phyloP scores from a whole-genome alignment of 2,329 filamentous ascomycete genomes.

The Phialophora macrospora region DNA sequence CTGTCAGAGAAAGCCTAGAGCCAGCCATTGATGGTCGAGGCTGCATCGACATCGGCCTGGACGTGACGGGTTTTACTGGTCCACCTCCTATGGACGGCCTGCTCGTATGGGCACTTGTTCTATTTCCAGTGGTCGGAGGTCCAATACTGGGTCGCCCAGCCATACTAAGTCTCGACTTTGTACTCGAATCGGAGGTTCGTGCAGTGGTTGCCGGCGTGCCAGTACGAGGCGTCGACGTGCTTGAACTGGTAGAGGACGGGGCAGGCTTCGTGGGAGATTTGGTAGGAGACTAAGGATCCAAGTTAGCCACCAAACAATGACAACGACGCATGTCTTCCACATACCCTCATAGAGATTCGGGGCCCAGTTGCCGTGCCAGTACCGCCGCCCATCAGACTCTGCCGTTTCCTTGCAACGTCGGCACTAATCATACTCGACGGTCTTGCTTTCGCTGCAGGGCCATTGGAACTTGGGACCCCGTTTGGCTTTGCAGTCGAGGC shows the following conservation, averaged over 20 bases:
- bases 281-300: constrained; percentile 66
- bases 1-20: constrained; percentile 30
- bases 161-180: constrained; percentile 63
- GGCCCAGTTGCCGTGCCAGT: constrained; percentile 55
- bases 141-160: constrained; percentile 69
- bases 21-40: constrained; percentile 43
- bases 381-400: constrained; percentile 71
- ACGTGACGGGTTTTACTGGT: constrained; percentile 33
- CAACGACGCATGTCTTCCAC: constrained; percentile 9
- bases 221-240: constrained; percentile 65
- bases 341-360: constrained; percentile 48
- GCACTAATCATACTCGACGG: constrained; percentile 56
- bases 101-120: constrained; percentile 16
- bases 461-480: constrained; percentile 41
- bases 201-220: constrained; percentile 64
- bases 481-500: constrained; percentile 45
- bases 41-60: constrained; percentile 47
- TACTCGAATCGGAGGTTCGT: constrained; percentile 49
- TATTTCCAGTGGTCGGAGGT: constrained; percentile 55
- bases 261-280: constrained; percentile 79
- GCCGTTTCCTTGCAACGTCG: constrained; percentile 61
- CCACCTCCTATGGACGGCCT: constrained; percentile 31
- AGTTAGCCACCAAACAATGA: constrained; percentile 11
- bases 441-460: constrained; percentile 45
- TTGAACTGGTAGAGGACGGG: constrained; percentile 58